A percentile compares a stretch with the other conserved stretches of the same genome.
Conservation (phyloP, 805 yeast species). For the Candida saitoana region DNA sequence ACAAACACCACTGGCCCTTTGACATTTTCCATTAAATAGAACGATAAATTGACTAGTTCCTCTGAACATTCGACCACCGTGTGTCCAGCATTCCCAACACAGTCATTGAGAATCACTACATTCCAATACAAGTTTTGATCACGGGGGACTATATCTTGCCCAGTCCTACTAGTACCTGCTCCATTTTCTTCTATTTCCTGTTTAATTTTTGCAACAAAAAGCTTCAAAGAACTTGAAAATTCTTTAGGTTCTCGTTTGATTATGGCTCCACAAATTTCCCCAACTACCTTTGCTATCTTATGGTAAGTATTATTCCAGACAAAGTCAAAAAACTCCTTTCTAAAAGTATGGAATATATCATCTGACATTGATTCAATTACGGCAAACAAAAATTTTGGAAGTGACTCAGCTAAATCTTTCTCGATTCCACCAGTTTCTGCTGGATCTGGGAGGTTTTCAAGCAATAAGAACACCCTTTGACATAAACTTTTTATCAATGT, state of each 20-base stretch:
- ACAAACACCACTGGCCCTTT: constrained; percentile 63
- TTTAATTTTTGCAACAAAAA: constrained; percentile 49
- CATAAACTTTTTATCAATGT: constrained; percentile 54
- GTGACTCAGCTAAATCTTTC: constrained; percentile 33
- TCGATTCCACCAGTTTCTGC: constrained; percentile 50
- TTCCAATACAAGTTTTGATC: constrained; percentile 76
- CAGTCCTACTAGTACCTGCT: constrained; percentile 72
- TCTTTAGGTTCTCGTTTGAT: constrained; percentile 57
- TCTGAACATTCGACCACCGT: constrained; percentile 40
- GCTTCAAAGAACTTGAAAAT: constrained; percentile 40
- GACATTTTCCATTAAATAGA: constrained; percentile 44
- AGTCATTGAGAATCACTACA: constrained; percentile 63
- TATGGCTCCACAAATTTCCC: constrained; percentile 69
- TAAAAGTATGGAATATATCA: constrained; percentile 45
- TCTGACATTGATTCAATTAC: constrained; percentile 59
- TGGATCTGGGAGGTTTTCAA: constrained; percentile 67
- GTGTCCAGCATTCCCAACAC: constrained; percentile 63
- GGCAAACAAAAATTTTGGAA: constrained; percentile 35
- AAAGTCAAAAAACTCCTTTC: constrained; percentile 50
- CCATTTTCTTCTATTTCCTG: constrained; percentile 71
- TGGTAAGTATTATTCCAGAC: constrained; percentile 56
- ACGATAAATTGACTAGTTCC: constrained; percentile 46
- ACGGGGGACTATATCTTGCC: constrained; percentile 64
- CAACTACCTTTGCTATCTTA: constrained; percentile 61
- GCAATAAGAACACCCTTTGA: constrained; percentile 54